These are phyloP conservation scores for Castanea mollissima DNA, from an alignment of 306 rosid species.

Conservation along the genomic window DNA sequence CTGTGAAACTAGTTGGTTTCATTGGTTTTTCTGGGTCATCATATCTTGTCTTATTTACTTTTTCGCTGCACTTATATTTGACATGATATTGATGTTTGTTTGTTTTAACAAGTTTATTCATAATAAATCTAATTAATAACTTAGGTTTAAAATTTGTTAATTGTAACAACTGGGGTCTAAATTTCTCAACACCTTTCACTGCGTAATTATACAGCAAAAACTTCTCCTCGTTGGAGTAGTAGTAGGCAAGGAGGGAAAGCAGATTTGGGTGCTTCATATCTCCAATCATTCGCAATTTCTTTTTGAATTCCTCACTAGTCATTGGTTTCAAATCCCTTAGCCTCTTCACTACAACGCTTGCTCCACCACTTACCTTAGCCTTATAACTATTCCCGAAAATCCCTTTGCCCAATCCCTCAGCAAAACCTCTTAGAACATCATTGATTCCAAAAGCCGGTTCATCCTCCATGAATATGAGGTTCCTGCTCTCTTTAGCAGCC, in stretches of 20 bases:
- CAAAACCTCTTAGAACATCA: conserved; percentile 74
- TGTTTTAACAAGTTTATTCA: too few species aligned
- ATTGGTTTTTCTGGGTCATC: too few species aligned
- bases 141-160: too few species aligned
- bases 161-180: too few species aligned
- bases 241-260: conserved; percentile 68
- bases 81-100: too few species aligned
- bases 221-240: conserved; percentile 60
- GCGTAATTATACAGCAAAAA: conserved; percentile 55
- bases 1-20: too few species aligned
- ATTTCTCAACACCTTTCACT: conserved; percentile 28
- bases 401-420: conserved; percentile 82
- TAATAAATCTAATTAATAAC: too few species aligned
- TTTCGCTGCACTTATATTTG: too few species aligned
- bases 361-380: conserved; percentile 57
- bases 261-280: conserved; percentile 54
- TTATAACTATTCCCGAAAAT: conserved; percentile 65
- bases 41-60: too few species aligned
- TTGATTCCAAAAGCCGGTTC: conserved; percentile 48
- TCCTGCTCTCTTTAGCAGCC: conserved; percentile 47
- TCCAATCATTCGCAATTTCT: conserved; percentile 43
- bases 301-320: conserved; percentile 46
- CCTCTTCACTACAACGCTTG: conserved; percentile 67
- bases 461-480: conserved; percentile 44
- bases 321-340: conserved; percentile 68